Conservation (phyloP, 202 grass and related monocot genomes). For the Brachypodium distachyon region DNA sequence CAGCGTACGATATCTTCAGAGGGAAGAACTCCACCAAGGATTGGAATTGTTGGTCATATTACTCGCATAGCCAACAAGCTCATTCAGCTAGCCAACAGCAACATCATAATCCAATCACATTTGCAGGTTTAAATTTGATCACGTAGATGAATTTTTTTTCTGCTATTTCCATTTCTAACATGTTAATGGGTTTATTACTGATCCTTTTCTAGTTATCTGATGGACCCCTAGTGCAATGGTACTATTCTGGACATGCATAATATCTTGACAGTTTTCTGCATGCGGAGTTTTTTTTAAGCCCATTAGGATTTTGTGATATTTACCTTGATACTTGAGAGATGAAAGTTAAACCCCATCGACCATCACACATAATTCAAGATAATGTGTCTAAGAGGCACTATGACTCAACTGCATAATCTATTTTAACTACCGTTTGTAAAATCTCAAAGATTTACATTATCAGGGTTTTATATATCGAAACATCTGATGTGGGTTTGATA, state of each 20-base stretch:
- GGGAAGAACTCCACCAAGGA: conserved; percentile 59
- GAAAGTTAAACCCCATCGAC: background rate
- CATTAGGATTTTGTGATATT: background rate
- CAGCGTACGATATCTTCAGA: conserved; percentile 60
- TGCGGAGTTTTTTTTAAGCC: background rate
- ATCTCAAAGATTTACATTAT: background rate
- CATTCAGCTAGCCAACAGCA: conserved; percentile 62
- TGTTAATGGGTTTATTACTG: conserved; percentile 10
- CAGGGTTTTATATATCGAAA: background rate
- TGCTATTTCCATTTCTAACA: background rate
- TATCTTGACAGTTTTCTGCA: no score
- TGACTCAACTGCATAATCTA: background rate
- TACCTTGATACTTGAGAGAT: background rate
- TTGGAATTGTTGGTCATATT: conserved; percentile 72
- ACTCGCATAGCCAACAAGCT: conserved; percentile 92
- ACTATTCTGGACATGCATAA: background rate
- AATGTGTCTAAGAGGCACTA: background rate
- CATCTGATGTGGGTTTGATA: background rate
- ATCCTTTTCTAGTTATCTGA: background rate
- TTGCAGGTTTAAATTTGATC: conserved; percentile 56
- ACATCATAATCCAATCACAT: conserved; percentile 49
- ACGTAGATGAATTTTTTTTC: conserved; percentile 1
- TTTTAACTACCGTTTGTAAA: background rate
- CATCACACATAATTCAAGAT: background rate
- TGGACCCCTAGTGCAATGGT: background rate